Evolutionary conservation across 1,284 basidiomycete genomes (phyloP), one percentile per base, ranked within the genome.

Genomic region (Singerocomus rubriflavus): DNA sequence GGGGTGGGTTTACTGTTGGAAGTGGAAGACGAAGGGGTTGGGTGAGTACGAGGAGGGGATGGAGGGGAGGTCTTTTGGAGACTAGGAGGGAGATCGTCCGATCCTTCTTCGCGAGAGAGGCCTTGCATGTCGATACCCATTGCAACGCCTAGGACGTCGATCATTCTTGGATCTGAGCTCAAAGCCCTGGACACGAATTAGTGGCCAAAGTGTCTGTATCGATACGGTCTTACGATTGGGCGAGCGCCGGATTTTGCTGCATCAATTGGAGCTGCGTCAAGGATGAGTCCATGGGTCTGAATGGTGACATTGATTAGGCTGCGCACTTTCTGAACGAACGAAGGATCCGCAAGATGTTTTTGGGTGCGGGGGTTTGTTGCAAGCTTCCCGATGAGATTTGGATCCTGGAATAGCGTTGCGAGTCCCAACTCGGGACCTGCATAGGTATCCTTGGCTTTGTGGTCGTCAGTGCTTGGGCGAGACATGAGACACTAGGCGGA

Each of bases 111-210:
- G 51, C 93, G 80, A 52, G 84, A 78, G 70, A 91, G 91, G 45
- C 88, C 93, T 69, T 92, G 85, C 68, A 98, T 81, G 70, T 98
- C 93, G 59, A 98, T 81, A 43, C 93, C 93, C 90, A 98, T 94
- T 53, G 93, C 78, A 10, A 85, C 95, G 55, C 95, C 95, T 53
- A 98, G 79, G 17, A 94, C 93, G 62, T 89, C 85, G 71, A 98
- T 91, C 91, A 97, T 96, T 53, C 95, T 82, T 33, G 94, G 85
- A 71, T 98, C 94, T 16, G 48, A 50, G 59, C 82, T 74, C 61
- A 91, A 71, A 59, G 77, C 71, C 8, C 81, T 83, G 54, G 45
- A 51, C 21, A 36, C 2, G 35, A 13, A 40, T 68, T n/a, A 67
- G 48, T 9, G 26, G 27, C 35, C 21, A 12, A 34, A 4, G 36